Base-by-base conservation (phyloP, 768 basidiomycete genomes). In the Mrakia hoshinonis region DNA sequence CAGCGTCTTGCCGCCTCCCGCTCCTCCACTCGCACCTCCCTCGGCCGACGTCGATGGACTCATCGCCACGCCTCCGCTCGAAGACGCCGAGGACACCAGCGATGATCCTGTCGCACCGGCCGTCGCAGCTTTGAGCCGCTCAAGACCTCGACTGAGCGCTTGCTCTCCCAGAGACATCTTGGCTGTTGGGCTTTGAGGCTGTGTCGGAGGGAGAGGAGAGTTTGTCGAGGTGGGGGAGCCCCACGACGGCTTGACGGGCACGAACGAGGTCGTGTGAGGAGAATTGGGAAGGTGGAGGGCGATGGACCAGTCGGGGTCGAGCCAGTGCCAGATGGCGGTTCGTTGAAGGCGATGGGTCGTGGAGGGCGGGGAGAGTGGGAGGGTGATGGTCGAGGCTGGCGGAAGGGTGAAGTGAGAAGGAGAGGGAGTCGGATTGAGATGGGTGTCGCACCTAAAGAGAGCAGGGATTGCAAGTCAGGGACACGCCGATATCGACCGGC, bases 301-400 rank as follows among this genome's bases (percentile, higher is more conserved):
- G 52, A 95, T 88, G 7, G 85, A 83, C 93, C 93, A 97, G 77
- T 96, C 93, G 22, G 86, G 83, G 77, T 97, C 93, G 68, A 91
- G 87, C 93, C 93, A 97, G 31, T 82, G 80, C 93, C 93, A 97
- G 24, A 79, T 84, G 34, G 91, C 91, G 15, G 85, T 87, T 36
- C 90, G 85, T 78, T 87, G 81, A 51, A 83, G 81, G 34, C 75
- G 77, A 36, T 68, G 43, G 3, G 79, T 79, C 47, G 79, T 78
- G 0, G 73, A 34, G 10, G 72, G 70, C 62, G 75, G 75, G 68
- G 78, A 73, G 74, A 76, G 60, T 72, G 78, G 76, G 73, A 75
- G 80, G 52, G 77, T 73, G 67, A 79, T 75, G n/a, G 79, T 84
- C 79, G 64, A 88, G 13, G 70, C 47, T 85, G 22, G 86, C 80